Conservation (phyloP, 1,284 basidiomycete species). For the Lentinula novae-zelandiae region DNA sequence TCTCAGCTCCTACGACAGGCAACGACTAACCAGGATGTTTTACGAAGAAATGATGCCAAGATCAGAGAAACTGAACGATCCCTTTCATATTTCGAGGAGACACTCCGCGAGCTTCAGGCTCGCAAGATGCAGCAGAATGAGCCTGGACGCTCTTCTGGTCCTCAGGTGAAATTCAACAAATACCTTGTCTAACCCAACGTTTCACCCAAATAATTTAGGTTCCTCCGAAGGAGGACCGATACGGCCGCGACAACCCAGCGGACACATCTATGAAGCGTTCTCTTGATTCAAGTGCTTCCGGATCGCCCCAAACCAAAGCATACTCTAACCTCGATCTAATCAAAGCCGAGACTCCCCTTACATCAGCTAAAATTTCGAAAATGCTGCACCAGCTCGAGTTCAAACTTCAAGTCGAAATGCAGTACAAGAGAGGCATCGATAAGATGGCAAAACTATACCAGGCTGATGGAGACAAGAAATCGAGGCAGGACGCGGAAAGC, state of each 20-base stretch:
- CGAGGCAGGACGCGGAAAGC: constrained; percentile 86
- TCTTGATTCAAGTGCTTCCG: constrained; percentile 21
- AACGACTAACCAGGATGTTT: constrained; percentile 84
- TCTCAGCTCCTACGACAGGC: constrained; percentile 78
- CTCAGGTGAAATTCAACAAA: constrained; percentile 18
- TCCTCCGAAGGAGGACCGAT: constrained; percentile 47
- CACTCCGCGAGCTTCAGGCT: constrained; percentile 78
- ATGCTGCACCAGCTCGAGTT: constrained; percentile 99
- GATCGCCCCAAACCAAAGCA: constrained; percentile 46
- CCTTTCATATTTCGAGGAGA: constrained; percentile 86
- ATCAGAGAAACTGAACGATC: constrained; percentile 87
- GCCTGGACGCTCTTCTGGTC: constrained; percentile 45
- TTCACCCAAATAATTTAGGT: constrained; percentile 32
- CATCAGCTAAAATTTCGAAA: constrained; percentile 93
- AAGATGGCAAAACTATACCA: constrained; percentile 97
- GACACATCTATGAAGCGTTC: constrained; percentile 34
- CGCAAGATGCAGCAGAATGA: constrained; percentile 66
- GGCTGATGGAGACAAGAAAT: constrained; percentile 94
- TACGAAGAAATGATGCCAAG: constrained; percentile 78
- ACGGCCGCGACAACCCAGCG: constrained; percentile 38
- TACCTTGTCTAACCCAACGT: constrained; percentile 27
- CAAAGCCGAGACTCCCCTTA: constrained; percentile 96
- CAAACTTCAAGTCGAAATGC: constrained; percentile 97
- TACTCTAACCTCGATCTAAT: constrained; percentile 88
- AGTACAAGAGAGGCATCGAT: constrained; percentile 98